Conservation (phyloP, 2,329 filamentous ascomycete genomes). For the Botryotinia convoluta region DNA sequence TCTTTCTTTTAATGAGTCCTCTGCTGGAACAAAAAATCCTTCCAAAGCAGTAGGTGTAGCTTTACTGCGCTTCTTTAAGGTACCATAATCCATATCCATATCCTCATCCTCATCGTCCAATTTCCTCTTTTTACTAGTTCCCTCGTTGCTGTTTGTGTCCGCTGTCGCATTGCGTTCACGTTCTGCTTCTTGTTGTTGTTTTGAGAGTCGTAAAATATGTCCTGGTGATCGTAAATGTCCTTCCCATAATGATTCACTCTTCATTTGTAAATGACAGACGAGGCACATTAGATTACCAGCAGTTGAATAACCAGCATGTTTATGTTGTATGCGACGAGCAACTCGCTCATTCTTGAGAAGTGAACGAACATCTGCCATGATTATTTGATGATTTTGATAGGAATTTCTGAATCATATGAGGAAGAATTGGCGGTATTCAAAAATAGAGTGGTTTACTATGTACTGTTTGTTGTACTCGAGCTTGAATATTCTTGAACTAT, state of each 20-base stretch:
- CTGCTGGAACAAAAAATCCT: constrained; percentile 37
- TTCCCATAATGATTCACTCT: constrained; percentile 66
- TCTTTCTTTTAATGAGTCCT: background rate
- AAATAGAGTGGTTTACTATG: background rate
- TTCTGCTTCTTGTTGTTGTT: constrained; percentile 27
- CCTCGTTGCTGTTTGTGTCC: constrained; percentile 4
- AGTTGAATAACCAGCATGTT: constrained; percentile 65
- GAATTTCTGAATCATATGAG: background rate
- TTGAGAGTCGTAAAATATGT: constrained; percentile 43
- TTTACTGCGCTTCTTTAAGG: constrained; percentile 45
- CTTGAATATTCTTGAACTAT: background rate
- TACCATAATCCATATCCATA: constrained; percentile 39
- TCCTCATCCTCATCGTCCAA: constrained; percentile 39
- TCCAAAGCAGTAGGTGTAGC: constrained; percentile 39
- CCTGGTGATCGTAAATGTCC: constrained; percentile 52
- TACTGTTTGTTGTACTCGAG: background rate
- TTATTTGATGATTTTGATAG: background rate
- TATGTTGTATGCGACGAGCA: constrained; percentile 69
- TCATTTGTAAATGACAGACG: constrained; percentile 62
- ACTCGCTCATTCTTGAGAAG: constrained; percentile 76
- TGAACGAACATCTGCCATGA: constrained; percentile 76
- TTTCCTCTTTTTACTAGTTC: constrained; percentile 51
- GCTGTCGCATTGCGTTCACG: constrained; percentile 12
- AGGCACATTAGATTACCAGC: constrained; percentile 66
- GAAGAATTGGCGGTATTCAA: background rate